A percentile compares a stretch with the other conserved stretches of the same genome.
phyloP scores from a whole-genome alignment of 345 rosid genomes.

The Linum tenue region DNA sequence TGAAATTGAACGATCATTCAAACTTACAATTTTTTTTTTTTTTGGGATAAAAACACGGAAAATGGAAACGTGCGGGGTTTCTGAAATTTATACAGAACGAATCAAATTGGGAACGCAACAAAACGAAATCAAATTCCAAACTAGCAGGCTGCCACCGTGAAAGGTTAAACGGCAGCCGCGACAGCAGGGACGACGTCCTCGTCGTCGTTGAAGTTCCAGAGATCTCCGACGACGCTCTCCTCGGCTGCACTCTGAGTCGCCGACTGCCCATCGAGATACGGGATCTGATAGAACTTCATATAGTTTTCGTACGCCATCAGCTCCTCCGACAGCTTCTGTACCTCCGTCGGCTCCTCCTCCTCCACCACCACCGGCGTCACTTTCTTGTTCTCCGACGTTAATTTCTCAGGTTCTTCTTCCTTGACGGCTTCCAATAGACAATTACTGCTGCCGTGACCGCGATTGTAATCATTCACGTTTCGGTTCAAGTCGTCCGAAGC shows the following conservation, averaged over 20 bases:
- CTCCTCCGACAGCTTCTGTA: constrained; percentile 55
- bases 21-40: too few species aligned
- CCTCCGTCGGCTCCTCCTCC: constrained; percentile 32
- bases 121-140: too few species aligned
- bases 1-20: too few species aligned
- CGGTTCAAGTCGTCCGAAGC: constrained; percentile 16
- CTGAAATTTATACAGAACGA: too few species aligned
- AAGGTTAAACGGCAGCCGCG: background rate
- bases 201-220: constrained; percentile 56
- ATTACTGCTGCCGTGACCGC: background rate
- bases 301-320: constrained; percentile 59
- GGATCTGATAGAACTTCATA: constrained; percentile 72
- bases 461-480: background rate
- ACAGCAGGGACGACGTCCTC: constrained; percentile 13
- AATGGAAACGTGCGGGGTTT: too few species aligned
- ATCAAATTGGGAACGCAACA: too few species aligned
- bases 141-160: constrained; percentile 3
- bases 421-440: background rate
- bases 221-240: constrained; percentile 46
- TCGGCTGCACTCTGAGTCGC: constrained; percentile 21
- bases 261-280: constrained; percentile 61
- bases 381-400: constrained; percentile 12
- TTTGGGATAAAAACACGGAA: too few species aligned
- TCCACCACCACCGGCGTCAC: constrained; percentile 14
- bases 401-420: constrained; percentile 4